Percentiles rank a stretch among this genome's conserved stretches.
phyloP scores from a whole-genome alignment of 345 rosid species.

The Stellera chamaejasme region DNA sequence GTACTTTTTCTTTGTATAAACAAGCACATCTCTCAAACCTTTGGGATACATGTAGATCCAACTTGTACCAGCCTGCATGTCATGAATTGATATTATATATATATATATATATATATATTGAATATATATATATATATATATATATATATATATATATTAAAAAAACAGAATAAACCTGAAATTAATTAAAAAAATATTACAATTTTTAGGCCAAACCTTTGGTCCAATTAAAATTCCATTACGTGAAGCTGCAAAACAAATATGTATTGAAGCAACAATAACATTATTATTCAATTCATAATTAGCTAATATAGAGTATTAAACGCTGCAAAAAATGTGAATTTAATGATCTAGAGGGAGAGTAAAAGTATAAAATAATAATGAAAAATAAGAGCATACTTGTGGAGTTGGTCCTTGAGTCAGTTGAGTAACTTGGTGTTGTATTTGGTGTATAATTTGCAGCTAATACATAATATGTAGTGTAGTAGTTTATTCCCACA shows the following conservation, averaged over 20 bases:
- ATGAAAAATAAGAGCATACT: slow-evolving; percentile 15
- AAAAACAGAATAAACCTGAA: no score
- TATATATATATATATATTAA: no score
- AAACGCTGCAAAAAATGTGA: no score
- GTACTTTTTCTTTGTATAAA: slow-evolving; percentile 21
- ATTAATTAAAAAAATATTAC: no score
- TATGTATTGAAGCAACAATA: no score
- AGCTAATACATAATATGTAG: slow-evolving; percentile 29
- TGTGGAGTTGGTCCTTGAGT: slow-evolving; percentile 24
- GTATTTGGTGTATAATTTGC: slow-evolving; percentile 8
- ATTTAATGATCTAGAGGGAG: no score
- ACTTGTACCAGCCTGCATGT: slow-evolving; percentile 12
- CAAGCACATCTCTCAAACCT: slow-evolving; percentile 23
- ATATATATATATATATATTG: no score
- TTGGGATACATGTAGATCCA: slow-evolving; percentile 26
- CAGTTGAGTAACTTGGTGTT: slow-evolving; percentile 27
- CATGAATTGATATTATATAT: no score
- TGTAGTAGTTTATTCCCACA: slow-evolving; percentile 49
- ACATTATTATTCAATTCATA: no score
- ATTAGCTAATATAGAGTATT: no score
- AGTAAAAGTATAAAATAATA: not conserved
- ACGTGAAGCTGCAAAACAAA: slow-evolving; percentile 18
- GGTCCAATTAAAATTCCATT: slow-evolving; percentile 37
- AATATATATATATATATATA: no score
- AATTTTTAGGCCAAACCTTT: slow-evolving; percentile 21